phyloP scores from a whole-genome alignment of 768 basidiomycete genomes.

The Mycena leptocephala region DNA sequence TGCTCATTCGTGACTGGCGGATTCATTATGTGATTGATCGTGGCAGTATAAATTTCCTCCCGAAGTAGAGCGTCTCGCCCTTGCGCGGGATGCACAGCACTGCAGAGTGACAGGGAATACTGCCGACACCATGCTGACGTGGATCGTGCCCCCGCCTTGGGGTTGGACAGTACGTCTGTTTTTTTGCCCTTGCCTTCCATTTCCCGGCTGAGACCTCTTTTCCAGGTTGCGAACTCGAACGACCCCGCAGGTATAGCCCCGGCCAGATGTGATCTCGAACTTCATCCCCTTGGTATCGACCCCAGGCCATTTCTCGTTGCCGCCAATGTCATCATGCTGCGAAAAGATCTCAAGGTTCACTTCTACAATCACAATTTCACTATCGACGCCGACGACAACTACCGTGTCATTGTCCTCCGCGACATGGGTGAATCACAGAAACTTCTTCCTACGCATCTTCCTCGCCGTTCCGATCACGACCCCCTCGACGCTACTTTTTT shows the following conservation, averaged over 20 bases:
- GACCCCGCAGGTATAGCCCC: not conserved
- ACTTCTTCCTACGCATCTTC: slow-evolving; percentile 24
- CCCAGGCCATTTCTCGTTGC: slow-evolving; percentile 5
- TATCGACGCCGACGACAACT: slow-evolving; percentile 19
- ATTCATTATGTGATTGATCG: not conserved
- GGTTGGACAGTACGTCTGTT: slow-evolving; percentile 3
- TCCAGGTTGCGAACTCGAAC: not conserved
- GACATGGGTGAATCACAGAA: not conserved
- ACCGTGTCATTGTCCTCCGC: slow-evolving; percentile 15
- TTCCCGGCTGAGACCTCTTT: not conserved
- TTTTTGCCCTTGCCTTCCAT: not conserved
- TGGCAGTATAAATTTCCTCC: slow-evolving; percentile 7
- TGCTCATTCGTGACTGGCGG: not conserved
- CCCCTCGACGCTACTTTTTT: not conserved
- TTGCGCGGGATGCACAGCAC: not conserved
- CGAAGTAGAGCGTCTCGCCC: not conserved
- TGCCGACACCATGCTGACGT: not conserved
- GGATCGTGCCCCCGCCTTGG: slow-evolving; percentile 21
- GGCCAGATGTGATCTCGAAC: too few species aligned
- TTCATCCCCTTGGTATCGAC: not conserved
- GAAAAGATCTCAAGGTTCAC: slow-evolving; percentile 1
- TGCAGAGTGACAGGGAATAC: not conserved
- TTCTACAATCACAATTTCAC: slow-evolving; percentile 28
- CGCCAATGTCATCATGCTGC: slow-evolving; percentile 11
- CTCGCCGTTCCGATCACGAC: not conserved